Conservation (phyloP, 1,284 basidiomycete species). For the Cryptococcus sp. region DNA sequence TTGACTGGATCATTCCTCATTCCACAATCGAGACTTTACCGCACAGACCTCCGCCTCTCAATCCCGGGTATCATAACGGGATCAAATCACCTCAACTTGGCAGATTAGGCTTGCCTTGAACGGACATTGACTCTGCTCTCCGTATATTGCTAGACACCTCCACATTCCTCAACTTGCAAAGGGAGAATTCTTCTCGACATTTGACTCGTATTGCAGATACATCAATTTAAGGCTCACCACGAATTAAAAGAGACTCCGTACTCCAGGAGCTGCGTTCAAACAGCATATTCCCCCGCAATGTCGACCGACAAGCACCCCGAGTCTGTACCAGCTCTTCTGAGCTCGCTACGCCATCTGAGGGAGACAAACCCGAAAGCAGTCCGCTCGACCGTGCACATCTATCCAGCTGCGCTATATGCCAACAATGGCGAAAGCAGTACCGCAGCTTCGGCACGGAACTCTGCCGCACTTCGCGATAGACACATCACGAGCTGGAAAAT, state of each 20-base stretch:
- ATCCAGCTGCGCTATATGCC: constrained; percentile 42
- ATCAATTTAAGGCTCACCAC: no score
- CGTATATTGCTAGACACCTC: no score
- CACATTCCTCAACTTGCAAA: no score
- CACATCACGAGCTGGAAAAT: constrained; percentile 85
- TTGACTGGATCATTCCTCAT: neutral
- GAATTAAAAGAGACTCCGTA: neutral
- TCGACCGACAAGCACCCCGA: constrained; percentile 28
- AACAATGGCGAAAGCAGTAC: constrained; percentile 23
- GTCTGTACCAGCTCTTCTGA: constrained; percentile 35
- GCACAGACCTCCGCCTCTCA: no score
- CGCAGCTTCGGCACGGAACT: neutral
- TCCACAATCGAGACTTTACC: no score
- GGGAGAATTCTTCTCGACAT: no score
- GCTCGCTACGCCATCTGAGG: constrained; percentile 35
- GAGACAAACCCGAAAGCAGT: constrained; percentile 43
- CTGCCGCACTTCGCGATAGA: constrained; percentile 21
- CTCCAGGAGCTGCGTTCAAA: neutral
- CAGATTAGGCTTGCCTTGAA: no score
- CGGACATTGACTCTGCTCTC: no score
- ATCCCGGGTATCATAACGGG: no score
- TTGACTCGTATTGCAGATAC: no score
- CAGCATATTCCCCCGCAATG: neutral
- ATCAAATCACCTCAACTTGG: no score
- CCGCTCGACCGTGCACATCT: constrained; percentile 39